phyloP scores from a whole-genome alignment of 2,329 filamentous ascomycete species.

The Ophidiomyces ophidiicola region DNA sequence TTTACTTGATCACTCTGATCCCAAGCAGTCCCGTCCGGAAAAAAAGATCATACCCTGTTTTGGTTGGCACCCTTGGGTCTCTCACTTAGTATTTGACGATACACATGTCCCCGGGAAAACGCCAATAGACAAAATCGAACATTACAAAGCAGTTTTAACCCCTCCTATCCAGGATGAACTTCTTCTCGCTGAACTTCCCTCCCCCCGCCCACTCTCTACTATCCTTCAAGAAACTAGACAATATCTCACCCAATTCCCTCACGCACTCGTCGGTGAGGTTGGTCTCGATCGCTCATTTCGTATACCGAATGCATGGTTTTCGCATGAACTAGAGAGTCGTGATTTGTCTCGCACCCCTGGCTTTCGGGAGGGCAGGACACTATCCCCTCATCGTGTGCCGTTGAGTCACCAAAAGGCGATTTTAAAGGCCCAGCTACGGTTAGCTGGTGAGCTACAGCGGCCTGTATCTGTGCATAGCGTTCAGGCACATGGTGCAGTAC shows the following conservation, averaged over 20 bases:
- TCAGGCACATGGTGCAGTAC: slow-evolving; percentile 48
- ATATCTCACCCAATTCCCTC: slow-evolving; percentile 40
- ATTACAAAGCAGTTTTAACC: slow-evolving; percentile 45
- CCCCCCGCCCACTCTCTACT: slow-evolving; percentile 41
- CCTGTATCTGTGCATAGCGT: slow-evolving; percentile 53
- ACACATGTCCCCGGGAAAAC: neutral
- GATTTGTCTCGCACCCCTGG: slow-evolving; percentile 42
- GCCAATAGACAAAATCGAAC: slow-evolving; percentile 30
- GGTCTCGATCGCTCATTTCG: slow-evolving; percentile 51
- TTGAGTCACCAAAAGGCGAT: slow-evolving; percentile 47
- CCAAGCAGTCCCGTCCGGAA: slow-evolving; percentile 11
- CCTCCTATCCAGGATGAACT: slow-evolving; percentile 37
- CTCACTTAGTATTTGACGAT: slow-evolving; percentile 47
- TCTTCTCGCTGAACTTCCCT: slow-evolving; percentile 42
- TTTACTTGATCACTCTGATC: neutral
- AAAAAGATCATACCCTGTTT: slow-evolving; percentile 48
- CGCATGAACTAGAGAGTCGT: slow-evolving; percentile 20
- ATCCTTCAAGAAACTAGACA: slow-evolving; percentile 41
- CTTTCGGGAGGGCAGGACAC: slow-evolving; percentile 45
- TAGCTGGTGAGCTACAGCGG: slow-evolving; percentile 47
- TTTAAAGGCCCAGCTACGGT: slow-evolving; percentile 44
- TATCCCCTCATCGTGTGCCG: slow-evolving; percentile 47
- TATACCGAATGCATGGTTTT: slow-evolving; percentile 42
- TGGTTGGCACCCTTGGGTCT: slow-evolving; percentile 59
- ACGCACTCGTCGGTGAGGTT: slow-evolving; percentile 50